Evolutionary conservation across 805 yeast genomes (phyloP), one percentile per base, ranked within the genome.

Genomic region (Saturnispora silvae): DNA sequence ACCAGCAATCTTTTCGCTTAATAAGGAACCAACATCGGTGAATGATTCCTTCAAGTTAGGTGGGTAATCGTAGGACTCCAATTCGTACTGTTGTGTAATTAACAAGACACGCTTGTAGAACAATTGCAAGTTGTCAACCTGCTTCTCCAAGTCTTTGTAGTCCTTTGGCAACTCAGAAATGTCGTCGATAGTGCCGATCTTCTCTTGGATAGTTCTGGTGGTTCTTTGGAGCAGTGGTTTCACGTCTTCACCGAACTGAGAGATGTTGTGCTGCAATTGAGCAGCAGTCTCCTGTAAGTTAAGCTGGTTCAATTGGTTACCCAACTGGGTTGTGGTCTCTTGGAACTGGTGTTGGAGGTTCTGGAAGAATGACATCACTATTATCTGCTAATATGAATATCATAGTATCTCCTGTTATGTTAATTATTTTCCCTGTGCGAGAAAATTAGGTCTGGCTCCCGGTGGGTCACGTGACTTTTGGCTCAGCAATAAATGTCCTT

Each of bases 41-140:
- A 75, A 64, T 31, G 81, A 73, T 47, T 82, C 89, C 43, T 70
- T 68, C 44, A 81, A 57, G 54, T 79, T 79, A 37, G 92, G 89
- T 19, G 94, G 94, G 50, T 80, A 81, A 54, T 82, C 94, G 54
- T 82, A 82, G 34, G 81, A 72, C 47, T 79, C 81, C 43, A 79
- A 73, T 50, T 72, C 84, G 52, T 74, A 82, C 29, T 86, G 82
- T 34, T 64, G 65, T 5, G 79, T 67, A 37, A 73, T 68, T 4
- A 60, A 45, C n/a, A 71, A 48, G 10, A 70, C 50, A 49, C 67
- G 66, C 46, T 64, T 74, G 59, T 78, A 77, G 41, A 76, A 70
- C 34, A 64, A 65, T 53, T 74, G 73, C 47, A 81, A 61, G 35
- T 73, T 65, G 54, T 81, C 89, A 41, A 78, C 76, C 38, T 72